Evolutionary conservation across 2,329 filamentous ascomycete genomes (phyloP).

Genomic region (Xylariaceae sp.): DNA sequence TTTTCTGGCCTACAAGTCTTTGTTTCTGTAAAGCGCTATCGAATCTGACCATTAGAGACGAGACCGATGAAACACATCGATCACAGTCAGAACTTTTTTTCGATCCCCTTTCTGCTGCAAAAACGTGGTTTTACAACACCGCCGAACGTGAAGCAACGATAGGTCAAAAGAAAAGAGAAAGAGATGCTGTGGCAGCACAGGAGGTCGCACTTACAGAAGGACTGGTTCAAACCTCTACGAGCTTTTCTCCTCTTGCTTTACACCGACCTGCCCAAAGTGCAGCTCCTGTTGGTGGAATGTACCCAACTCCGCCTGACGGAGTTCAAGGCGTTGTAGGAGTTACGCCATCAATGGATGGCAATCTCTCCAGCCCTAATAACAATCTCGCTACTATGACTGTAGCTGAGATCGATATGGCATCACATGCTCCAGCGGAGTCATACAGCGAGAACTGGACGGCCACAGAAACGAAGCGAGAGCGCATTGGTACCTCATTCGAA

Average conservation of each 20-base stretch:
- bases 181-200: conserved; percentile 50
- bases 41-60: conserved; percentile 48
- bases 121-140: conserved; percentile 54
- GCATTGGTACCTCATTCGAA: conserved; percentile 51
- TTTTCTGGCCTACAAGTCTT: conserved; percentile 62
- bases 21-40: conserved; percentile 59
- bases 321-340: conserved; percentile 60
- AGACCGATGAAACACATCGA: conserved; percentile 48
- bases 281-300: conserved; percentile 62
- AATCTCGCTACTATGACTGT: conserved; percentile 40
- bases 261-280: conserved; percentile 56
- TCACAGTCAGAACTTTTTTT: conserved; percentile 51
- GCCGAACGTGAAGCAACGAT: conserved; percentile 56
- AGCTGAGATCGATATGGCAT: conserved; percentile 48
- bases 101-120: conserved; percentile 57
- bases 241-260: conserved; percentile 58
- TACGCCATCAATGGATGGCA: conserved; percentile 63
- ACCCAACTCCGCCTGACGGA: conserved; percentile 75
- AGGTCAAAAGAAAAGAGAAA: conserved; percentile 57
- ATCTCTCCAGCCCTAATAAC: conserved; percentile 62
- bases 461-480: conserved; percentile 54
- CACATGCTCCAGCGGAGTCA: conserved; percentile 39
- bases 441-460: conserved; percentile 51
- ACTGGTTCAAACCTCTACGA: conserved; percentile 52
- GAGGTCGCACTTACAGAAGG: conserved; percentile 52